These are phyloP conservation scores for Cercophora scortea DNA, from an alignment of 495 filamentous ascomycete genomes.

Conservation along the genomic window DNA sequence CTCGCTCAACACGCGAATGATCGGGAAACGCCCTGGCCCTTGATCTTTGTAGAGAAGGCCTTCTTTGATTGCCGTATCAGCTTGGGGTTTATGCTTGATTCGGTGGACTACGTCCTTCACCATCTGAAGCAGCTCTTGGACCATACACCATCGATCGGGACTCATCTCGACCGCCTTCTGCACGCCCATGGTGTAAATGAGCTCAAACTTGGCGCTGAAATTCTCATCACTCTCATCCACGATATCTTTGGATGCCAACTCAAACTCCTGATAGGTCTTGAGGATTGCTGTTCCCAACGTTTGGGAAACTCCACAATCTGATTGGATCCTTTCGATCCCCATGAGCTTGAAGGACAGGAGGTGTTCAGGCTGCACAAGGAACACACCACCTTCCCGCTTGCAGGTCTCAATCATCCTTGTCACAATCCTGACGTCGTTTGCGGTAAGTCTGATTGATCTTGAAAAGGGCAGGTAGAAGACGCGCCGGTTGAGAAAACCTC, in stretches of 20 bases:
- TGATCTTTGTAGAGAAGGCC: too few species aligned
- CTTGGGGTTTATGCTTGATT: conserved; percentile 19
- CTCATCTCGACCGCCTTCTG: conserved; percentile 48
- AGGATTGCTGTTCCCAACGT: conserved; percentile 20
- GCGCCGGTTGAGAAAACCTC: conserved; percentile 49
- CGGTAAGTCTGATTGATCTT: conserved; percentile 33
- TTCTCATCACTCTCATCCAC: conserved; percentile 64
- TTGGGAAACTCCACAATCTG: conserved; percentile 4
- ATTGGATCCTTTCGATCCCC: conserved; percentile 44
- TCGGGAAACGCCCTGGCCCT: conserved; percentile 21
- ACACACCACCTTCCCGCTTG: conserved; percentile 37
- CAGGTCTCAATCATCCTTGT: conserved; percentile 38
- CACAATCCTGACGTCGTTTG: conserved; percentile 20
- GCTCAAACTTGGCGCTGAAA: conserved; percentile 50
- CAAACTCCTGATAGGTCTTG: conserved; percentile 33
- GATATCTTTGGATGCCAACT: conserved; percentile 40
- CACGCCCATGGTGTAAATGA: conserved; percentile 61
- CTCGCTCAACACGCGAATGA: conserved; percentile 33
- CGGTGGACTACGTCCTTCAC: conserved; percentile 21
- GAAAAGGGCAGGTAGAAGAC: conserved; percentile 60
- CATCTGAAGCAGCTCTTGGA: conserved; percentile 43
- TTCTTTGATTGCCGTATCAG: conserved; percentile 2
- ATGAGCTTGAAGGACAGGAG: conserved; percentile 61
- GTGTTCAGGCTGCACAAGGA: conserved; percentile 62
- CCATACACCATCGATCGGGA: conserved; percentile 51